Base-by-base conservation (phyloP, 108 stramenopile species). In the Conticribra guillardii region DNA sequence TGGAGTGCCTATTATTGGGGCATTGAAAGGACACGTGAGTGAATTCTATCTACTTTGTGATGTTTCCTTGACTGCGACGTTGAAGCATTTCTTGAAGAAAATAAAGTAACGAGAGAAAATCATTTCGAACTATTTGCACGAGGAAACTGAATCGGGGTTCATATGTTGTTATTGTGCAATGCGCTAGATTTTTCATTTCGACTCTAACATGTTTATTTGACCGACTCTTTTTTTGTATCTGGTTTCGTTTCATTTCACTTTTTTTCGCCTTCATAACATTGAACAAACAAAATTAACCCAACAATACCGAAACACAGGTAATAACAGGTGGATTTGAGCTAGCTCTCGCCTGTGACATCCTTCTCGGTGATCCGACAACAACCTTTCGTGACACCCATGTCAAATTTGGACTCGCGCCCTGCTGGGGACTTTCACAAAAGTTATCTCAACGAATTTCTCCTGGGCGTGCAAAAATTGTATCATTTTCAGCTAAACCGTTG, bases 281-380 rank as follows among this genome's bases (percentile, higher is more conserved):
- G n/a, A n/a, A n/a, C n/a, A n/a, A n/a, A n/a, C n/a, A n/a, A n/a
- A n/a, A n/a, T n/a, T n/a, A n/a, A n/a, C n/a, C n/a, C n/a, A 11
- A 31, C 29, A 53, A 17, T 29, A 1, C 17, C 18, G n/a, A 1
- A 15, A n/a, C 26, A 1, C 3, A 57, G 69, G 66, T 69, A 23
- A 82, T 85, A 44, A 85, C 84, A 0, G 81, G 84, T 50, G 84
- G 84, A 33, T 82, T 85, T 60, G 84, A 85, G 75, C 54, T 85
- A 28, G 84, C 84, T 11, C 34, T 85, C 9, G 84, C 81, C 1
- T 85, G 84, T 48, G 84, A 85, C 60, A 75, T 85, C 19, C 31
- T 85, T 3, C 48, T 85, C 7, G 84, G 84, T 3, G 73, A 76
- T 45, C 3, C 37, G 2, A 78, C 81, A 1, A 74, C 77, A 15